These are phyloP conservation scores for Tetraselmis striata DNA, from an alignment of 139 green algal species.

Conservation along the genomic window DNA sequence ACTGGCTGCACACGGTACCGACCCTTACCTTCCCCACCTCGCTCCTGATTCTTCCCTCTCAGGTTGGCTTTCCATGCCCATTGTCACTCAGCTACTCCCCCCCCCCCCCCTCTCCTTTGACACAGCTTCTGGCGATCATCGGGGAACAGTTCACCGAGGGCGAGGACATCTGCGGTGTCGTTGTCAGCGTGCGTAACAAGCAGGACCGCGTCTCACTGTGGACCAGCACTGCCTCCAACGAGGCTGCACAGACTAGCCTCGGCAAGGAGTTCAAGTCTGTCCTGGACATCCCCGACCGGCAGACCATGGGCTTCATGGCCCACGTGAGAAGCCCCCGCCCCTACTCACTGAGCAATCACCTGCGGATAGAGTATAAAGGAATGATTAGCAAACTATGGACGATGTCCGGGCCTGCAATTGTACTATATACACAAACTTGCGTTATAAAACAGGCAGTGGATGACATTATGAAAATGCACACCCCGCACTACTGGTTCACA, in stretches of 20 bases:
- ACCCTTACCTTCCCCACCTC: neutral
- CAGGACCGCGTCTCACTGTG: constrained; percentile 89
- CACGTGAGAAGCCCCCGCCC: constrained; percentile 48
- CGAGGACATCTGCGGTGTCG: constrained; percentile 92
- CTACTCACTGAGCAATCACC: too few species aligned
- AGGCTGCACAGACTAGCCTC: constrained; percentile 73
- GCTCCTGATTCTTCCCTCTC: neutral
- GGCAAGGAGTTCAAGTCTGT: constrained; percentile 89
- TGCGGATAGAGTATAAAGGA: too few species aligned
- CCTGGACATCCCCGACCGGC: constrained; percentile 67
- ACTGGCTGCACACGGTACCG: constrained; percentile 85
- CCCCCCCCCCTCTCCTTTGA: neutral
- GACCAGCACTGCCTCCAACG: constrained; percentile 87
- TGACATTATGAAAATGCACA: too few species aligned
- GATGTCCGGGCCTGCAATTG: too few species aligned
- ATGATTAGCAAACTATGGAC: too few species aligned
- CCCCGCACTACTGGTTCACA: too few species aligned
- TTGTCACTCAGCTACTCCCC: neutral
- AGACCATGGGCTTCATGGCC: constrained; percentile 79
- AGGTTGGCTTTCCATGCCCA: neutral
- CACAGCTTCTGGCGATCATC: constrained; percentile 89
- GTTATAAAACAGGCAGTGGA: too few species aligned
- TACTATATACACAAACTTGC: too few species aligned
- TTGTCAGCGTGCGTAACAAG: constrained; percentile 83
- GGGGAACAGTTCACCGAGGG: constrained; percentile 96